Conservation (phyloP, 2,329 filamentous ascomycete genomes). For the Fusarium haematococcum region DNA sequence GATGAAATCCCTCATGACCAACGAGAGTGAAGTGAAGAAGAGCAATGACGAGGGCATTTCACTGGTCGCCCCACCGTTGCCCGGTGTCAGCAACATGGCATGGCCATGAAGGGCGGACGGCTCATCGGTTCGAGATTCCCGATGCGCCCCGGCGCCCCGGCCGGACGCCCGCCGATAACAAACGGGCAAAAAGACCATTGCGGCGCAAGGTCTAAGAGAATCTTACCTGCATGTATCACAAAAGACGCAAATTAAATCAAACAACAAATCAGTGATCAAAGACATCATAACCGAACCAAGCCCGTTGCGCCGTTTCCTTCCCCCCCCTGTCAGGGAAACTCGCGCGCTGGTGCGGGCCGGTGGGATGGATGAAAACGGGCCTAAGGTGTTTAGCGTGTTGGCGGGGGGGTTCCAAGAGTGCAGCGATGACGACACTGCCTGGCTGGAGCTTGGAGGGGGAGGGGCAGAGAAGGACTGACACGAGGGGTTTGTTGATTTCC, state of each 20-base stretch:
- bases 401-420: conserved; percentile 17
- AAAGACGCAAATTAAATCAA: not conserved
- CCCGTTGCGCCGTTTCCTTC: not conserved
- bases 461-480: conserved; percentile 28
- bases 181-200: not conserved
- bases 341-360: conserved; percentile 35
- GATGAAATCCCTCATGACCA: conserved; percentile 36
- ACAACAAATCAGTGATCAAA: not conserved
- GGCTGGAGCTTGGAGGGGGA: conserved; percentile 36
- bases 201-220: not conserved
- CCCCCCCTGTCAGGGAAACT: conserved; percentile 8
- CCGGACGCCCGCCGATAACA: not conserved
- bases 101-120: conserved; percentile 11
- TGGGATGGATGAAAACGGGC: conserved; percentile 33
- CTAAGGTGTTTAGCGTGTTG: conserved; percentile 19
- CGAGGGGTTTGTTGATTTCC: conserved; percentile 37
- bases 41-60: conserved; percentile 12
- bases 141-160: conserved; percentile 5
- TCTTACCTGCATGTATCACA: not conserved
- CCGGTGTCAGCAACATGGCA: conserved; percentile 6
- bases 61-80: conserved; percentile 11
- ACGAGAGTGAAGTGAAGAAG: not conserved
- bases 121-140: conserved; percentile 31
- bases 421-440: conserved; percentile 42
- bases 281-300: conserved; percentile 2